Percentiles rank a stretch among this genome's conserved stretches.
Conservation (phyloP, 2,329 filamentous ascomycete species). For the Fusarium kyushuense region DNA sequence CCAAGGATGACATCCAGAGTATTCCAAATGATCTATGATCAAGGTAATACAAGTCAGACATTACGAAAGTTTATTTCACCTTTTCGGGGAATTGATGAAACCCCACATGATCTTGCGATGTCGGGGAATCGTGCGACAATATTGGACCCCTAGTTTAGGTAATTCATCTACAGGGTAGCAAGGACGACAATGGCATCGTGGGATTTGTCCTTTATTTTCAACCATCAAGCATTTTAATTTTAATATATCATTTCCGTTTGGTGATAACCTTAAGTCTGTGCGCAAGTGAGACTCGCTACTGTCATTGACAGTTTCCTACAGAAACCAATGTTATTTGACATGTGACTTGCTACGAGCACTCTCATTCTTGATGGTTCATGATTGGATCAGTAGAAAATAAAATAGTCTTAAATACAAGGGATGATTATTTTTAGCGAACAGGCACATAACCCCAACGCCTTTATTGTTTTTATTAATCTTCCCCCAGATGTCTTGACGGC, state of each 20-base stretch:
- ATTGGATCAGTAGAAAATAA: no score
- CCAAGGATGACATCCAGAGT: background rate
- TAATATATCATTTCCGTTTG: background rate
- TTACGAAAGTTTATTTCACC: background rate
- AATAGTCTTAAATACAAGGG: no score
- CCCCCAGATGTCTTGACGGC: no score
- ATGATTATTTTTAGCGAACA: no score
- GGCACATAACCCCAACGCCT: no score
- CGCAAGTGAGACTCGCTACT: background rate
- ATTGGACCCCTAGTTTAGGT: no score
- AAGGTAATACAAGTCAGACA: background rate
- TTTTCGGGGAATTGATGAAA: background rate
- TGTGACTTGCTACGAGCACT: no score
- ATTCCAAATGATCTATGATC: background rate
- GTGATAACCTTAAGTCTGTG: background rate
- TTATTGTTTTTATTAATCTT: no score
- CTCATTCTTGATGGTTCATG: no score
- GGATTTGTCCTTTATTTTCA: background rate
- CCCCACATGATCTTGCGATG: background rate
- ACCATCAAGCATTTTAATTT: background rate
- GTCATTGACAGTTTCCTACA: background rate
- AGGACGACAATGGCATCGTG: background rate
- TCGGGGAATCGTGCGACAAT: background rate
- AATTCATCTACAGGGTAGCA: background rate
- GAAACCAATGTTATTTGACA: no score